Evolutionary conservation across 805 yeast species (phyloP).

Genomic region (Pichia scutulata): DNA sequence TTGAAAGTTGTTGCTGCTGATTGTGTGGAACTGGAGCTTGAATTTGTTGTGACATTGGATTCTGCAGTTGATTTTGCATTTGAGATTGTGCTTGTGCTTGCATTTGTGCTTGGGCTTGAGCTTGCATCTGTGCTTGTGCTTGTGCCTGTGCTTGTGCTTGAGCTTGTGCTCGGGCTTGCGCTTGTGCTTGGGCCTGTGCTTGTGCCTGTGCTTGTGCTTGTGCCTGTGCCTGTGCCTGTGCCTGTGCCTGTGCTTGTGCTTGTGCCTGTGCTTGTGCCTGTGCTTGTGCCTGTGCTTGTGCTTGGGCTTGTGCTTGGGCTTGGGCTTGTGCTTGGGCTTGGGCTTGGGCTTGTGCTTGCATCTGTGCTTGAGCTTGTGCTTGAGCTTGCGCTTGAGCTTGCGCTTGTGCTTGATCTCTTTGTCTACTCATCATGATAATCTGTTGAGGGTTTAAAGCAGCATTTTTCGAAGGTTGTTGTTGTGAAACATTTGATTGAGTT

Average conservation of each 20-base stretch:
- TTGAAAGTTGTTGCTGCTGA: not conserved
- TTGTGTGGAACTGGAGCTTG: slow-evolving; percentile 3
- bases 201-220: slow-evolving; percentile 9
- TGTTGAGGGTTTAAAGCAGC: slow-evolving; percentile 26
- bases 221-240: not conserved
- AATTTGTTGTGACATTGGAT: slow-evolving; percentile 11
- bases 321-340: not conserved
- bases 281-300: not conserved
- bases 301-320: not conserved
- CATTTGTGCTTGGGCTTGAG: not conserved
- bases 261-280: not conserved
- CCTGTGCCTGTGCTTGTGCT: not conserved
- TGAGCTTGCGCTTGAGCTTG: slow-evolving; percentile 2
- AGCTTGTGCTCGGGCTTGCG: not conserved
- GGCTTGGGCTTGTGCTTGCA: not conserved
- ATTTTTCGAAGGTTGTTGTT: slow-evolving; percentile 1
- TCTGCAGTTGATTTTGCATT: not conserved
- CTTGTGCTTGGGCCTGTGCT: slow-evolving; percentile 4
- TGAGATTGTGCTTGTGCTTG: too few relatives aligned
- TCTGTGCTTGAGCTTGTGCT: slow-evolving; percentile 4
- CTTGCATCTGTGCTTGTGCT: not conserved
- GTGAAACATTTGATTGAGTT: slow-evolving; percentile 17
- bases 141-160: not conserved
- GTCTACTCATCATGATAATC: slow-evolving; percentile 27
- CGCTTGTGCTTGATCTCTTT: slow-evolving; percentile 15